Evolutionary conservation across 2,329 filamentous ascomycete species (phyloP), one percentile per base, ranked within the genome.

Genomic region (Huntiella abstrusa): DNA sequence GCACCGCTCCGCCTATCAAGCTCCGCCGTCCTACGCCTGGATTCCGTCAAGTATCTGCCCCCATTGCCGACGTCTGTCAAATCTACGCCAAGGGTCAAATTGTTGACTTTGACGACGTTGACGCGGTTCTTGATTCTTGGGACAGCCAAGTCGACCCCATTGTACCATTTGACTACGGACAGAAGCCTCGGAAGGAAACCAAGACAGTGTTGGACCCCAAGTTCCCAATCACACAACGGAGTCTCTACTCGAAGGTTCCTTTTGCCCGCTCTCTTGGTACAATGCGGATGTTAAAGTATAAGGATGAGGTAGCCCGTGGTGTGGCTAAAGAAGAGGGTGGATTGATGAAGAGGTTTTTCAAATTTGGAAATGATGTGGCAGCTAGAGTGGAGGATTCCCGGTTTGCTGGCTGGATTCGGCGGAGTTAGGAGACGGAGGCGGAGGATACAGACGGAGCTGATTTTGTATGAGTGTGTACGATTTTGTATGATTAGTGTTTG

Each of bases 201-300:
- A 51, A 55, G 3, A 60, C 57, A 10, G 51, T 60, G 13, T 54
- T 58, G 5, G 60, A 62, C 19, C 60, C 62, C 6, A 55, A 60
- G 16, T 65, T 72, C 47, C 64, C 62, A 4, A 70, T 70, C 17
- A 73, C 70, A 1, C 64, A 64, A 46, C 69, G 68, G 4, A 68
- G 62, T 38, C 57, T 62, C 8, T 59, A 62, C 11, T 59, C 66
- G 19, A 58, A 58, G 11, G 61, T 71, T 5, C 69, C 68, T 3
- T 59, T 77, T 42, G 71, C 64, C n/a, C 63, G 71, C 48, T 70
- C 72, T n/a, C 74, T 69, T 56, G 77, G 73, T 53, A 72, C 77
- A 55, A 60, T 78, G 22, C 70, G 68, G 7, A 59, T 77, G 3
- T 60, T 78, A 1, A 60, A 77, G 15, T 70, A 75, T 52, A 66